These are phyloP conservation scores for Pleurotus ostreatus DNA, from an alignment of 768 basidiomycete genomes.

Conservation along the genomic window DNA sequence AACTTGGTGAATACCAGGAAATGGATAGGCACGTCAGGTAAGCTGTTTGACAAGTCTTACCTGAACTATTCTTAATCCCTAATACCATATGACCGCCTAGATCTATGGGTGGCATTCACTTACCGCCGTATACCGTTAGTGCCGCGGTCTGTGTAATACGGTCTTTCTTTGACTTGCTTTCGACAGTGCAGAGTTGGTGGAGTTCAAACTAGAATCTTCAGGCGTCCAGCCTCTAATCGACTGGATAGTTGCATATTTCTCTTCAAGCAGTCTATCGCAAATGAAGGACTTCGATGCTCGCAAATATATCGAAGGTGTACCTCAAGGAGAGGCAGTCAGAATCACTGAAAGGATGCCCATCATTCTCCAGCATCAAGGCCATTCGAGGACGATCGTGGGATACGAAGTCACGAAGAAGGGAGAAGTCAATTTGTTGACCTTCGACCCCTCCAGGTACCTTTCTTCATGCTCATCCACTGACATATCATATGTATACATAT, in stretches of 20 bases:
- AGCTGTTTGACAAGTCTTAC: neutral
- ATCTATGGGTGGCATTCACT: constrained; percentile 75
- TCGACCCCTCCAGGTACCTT: constrained; percentile 69
- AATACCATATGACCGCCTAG: constrained; percentile 28
- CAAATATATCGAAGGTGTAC: constrained; percentile 51
- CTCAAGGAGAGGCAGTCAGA: constrained; percentile 45
- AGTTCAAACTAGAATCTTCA: constrained; percentile 50
- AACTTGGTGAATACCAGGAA: constrained; percentile 55
- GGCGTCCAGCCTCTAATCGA: constrained; percentile 49
- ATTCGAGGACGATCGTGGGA: constrained; percentile 85
- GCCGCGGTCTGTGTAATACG: neutral
- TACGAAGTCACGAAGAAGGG: constrained; percentile 66
- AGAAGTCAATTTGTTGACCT: constrained; percentile 59
- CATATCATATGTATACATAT: neutral
- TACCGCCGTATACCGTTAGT: constrained; percentile 81
- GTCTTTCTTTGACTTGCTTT: neutral
- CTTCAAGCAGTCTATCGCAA: constrained; percentile 19
- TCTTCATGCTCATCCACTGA: constrained; percentile 10
- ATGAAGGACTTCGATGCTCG: constrained; percentile 16
- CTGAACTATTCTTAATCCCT: neutral
- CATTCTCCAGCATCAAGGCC: constrained; percentile 78
- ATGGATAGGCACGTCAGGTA: constrained; percentile 83
- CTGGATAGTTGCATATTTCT: constrained; percentile 80
- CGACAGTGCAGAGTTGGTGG: constrained; percentile 55
- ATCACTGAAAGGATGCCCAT: constrained; percentile 71